Evolutionary conservation across 1,139 yeast species (phyloP), one percentile per base, ranked within the genome.

Genomic region (Yamadazyma diddensiae): DNA sequence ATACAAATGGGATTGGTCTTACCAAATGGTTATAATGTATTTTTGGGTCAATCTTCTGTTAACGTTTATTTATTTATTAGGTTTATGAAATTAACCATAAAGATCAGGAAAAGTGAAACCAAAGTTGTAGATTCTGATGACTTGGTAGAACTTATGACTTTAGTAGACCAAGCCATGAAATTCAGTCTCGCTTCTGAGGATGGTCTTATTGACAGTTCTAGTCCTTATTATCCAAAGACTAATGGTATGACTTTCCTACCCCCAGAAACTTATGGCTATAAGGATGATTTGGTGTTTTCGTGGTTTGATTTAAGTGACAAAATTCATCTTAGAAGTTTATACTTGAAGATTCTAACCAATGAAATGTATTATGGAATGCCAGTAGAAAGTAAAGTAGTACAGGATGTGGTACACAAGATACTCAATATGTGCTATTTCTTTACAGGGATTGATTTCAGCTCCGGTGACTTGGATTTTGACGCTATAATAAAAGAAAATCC

Each of bases 241-340:
- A 39, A 36, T 21, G 50, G 49, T 2, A 32, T 43, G 34, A 30
- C 27, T 18, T 43, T 33, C 26, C 36, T 46, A 9, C 50, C 50
- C 6, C 26, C 25, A 13, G 50, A 45, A 29, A 41, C 46, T 4
- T 46, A 43, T 32, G 50, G 50, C 3, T 43, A 45, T 28, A 39
- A 33, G 5, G 30, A 31, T 28, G 29, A 34, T n/a, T 16, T 38
- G 2, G 45, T 46, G 15, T 46, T 43, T 28, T 45, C 49, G 9
- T 46, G 50, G 50, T 46, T 41, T 34, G 50, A 46, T 32, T 26
- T 44, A 9, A 38, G 45, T 22, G 48, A 46, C 26, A 45, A 44
- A 26, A 37, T 45, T 14, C 50, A 45, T 31, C 32, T 45, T 2
- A 28, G 46, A 30, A 47, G 43, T 4, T 25, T 46, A 15, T 45